Conservation (phyloP, 805 yeast genomes). For the Candida krabiensis region DNA sequence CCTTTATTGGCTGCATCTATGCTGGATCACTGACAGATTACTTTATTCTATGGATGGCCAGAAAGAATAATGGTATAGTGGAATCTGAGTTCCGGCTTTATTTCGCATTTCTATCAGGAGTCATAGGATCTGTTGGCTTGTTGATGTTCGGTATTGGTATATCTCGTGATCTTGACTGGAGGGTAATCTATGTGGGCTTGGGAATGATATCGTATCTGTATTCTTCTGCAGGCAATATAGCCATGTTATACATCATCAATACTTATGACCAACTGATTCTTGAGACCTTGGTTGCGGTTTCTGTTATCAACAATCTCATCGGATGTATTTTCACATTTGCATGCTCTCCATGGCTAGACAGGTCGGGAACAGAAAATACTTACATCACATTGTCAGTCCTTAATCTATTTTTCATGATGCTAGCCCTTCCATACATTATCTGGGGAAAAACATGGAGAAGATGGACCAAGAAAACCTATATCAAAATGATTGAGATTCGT, state of each 20-base stretch:
- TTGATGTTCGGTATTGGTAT: slow-evolving; percentile 69
- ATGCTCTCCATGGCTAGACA: slow-evolving; percentile 61
- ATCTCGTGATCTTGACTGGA: slow-evolving; percentile 49
- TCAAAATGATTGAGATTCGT: slow-evolving; percentile 48
- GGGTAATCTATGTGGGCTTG: slow-evolving; percentile 56
- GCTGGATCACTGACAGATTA: slow-evolving; percentile 65
- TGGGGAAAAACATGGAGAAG: slow-evolving; percentile 62
- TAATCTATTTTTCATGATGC: slow-evolving; percentile 52
- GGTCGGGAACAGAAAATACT: slow-evolving; percentile 57
- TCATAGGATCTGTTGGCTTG: slow-evolving; percentile 60
- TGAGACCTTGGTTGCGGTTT: slow-evolving; percentile 66
- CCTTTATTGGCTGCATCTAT: slow-evolving; percentile 62
- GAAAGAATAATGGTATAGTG: slow-evolving; percentile 54
- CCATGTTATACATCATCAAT: slow-evolving; percentile 66
- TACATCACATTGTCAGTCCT: slow-evolving; percentile 62
- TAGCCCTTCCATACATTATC: slow-evolving; percentile 53
- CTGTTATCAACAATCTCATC: slow-evolving; percentile 60
- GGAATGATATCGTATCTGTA: slow-evolving; percentile 67
- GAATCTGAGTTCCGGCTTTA: slow-evolving; percentile 66
- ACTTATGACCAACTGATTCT: slow-evolving; percentile 64
- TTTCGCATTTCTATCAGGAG: slow-evolving; percentile 55
- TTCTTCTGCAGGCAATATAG: slow-evolving; percentile 68
- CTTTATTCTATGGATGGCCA: slow-evolving; percentile 65
- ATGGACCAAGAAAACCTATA: slow-evolving; percentile 52
- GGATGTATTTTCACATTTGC: slow-evolving; percentile 68